Base-by-base conservation (phyloP, 345 rosid species). In the Draba incana region DNA sequence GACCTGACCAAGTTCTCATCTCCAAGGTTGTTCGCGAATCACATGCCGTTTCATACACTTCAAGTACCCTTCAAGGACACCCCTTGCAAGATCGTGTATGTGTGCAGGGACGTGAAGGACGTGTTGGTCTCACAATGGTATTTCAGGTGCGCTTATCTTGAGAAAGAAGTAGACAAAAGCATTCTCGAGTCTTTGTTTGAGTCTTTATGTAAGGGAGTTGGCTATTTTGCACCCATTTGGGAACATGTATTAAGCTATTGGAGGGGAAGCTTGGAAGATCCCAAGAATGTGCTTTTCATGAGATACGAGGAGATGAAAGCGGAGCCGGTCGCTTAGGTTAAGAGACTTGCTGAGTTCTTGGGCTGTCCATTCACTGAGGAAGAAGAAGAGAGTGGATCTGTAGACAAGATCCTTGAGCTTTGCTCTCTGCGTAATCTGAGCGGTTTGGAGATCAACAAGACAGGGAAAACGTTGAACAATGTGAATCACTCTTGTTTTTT, bases 81-180 rank as follows among this genome's bases (percentile, higher is more conserved):
- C 2, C 59, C 76, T 9, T 84, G 86, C 49, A 84, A 81, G 79
- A 25, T 84, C 14, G 86, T 87, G 69, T 87, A 83, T 23, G 37
- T 87, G 52, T 83, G 82, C 6, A 75, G 92, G 72, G 56, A 87
- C 58, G 75, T 84, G 0, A 84, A 81, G 49, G 92, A 84, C 43
- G 74, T 61, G 31, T 77, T 86, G 27, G 84, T 83, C 4, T 86
- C 92, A 0, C 66, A 62, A 8, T 86, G 87, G 84, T 77, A 70
- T 63, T 86, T 81, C 71, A 58, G 77, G 5, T 75, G 82, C 79
- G 75, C 46, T 61, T 14, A 75, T 50, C 62, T 75, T 11, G 38
- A 59, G 1, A 9, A 20, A 0, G 77, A 71, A 7, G 20, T 10
- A 0, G 57, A 35, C 28, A 41, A 6, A 41, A 48, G 69, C 30